phyloP scores from a whole-genome alignment of 768 basidiomycete genomes.

The Lactarius evosmus region DNA sequence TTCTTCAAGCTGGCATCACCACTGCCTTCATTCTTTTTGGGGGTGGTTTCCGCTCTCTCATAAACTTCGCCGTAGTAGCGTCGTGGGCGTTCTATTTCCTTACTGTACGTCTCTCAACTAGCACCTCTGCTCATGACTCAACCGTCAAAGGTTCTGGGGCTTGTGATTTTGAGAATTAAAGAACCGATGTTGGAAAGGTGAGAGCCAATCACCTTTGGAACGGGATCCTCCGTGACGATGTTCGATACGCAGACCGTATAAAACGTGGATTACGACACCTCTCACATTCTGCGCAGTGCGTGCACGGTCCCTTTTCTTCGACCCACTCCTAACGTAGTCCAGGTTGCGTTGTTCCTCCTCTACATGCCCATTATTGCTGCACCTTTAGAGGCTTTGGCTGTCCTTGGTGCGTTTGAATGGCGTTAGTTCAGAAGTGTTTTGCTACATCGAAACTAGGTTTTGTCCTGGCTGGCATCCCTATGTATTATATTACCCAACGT shows the following conservation, averaged over 20 bases:
- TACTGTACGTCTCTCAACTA: slow-evolving; percentile 49
- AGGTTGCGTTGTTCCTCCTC: slow-evolving; percentile 87
- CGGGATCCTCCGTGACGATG: background rate
- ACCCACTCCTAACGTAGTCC: background rate
- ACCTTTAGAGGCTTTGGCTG: slow-evolving; percentile 82
- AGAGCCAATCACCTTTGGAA: slow-evolving; percentile 16
- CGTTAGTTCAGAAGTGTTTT: slow-evolving; percentile 12
- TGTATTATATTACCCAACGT: slow-evolving; percentile 75
- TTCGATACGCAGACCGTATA: slow-evolving; percentile 69
- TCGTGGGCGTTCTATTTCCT: slow-evolving; percentile 87
- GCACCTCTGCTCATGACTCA: background rate
- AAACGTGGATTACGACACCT: slow-evolving; percentile 88
- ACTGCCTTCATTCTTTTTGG: slow-evolving; percentile 78
- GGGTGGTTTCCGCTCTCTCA: slow-evolving; percentile 82
- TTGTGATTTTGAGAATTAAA: slow-evolving; percentile 83
- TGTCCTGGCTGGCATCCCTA: slow-evolving; percentile 72
- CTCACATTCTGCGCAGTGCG: slow-evolving; percentile 82
- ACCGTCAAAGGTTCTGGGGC: slow-evolving; percentile 66
- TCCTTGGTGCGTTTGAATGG: slow-evolving; percentile 58
- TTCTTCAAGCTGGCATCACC: slow-evolving; percentile 73
- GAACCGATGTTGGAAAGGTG: slow-evolving; percentile 86
- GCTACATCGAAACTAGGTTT: slow-evolving; percentile 49
- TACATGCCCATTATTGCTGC: slow-evolving; percentile 95
- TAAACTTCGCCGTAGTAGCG: slow-evolving; percentile 87
- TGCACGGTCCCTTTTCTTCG: slow-evolving; percentile 22